phyloP scores from a whole-genome alignment of 2,329 filamentous ascomycete genomes.

The Aspergillus novoparasiticus region DNA sequence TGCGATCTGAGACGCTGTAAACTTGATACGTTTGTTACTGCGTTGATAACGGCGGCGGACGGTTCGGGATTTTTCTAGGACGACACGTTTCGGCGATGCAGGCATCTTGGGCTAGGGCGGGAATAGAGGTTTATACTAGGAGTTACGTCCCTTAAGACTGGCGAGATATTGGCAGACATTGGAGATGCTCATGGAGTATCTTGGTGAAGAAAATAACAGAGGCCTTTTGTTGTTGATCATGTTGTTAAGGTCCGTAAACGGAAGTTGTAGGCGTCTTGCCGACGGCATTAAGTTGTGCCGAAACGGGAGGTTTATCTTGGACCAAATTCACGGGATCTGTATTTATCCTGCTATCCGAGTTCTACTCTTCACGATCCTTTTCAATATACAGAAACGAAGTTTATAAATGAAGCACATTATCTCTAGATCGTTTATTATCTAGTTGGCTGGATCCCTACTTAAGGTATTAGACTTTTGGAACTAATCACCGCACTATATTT shows the following conservation, averaged over 20 bases:
- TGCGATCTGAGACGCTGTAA: slow-evolving; percentile 38
- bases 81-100: slow-evolving; percentile 33
- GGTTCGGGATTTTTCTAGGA: slow-evolving; percentile 42
- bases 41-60: slow-evolving; percentile 43
- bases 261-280: slow-evolving; percentile 7
- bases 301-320: slow-evolving; percentile 6
- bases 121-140: not conserved
- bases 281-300: slow-evolving; percentile 38
- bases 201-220: not conserved
- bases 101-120: slow-evolving; percentile 28
- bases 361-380: not conserved
- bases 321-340: not conserved
- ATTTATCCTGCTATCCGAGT: not conserved
- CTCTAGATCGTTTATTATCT: not conserved
- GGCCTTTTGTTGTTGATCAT: not conserved
- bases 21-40: slow-evolving; percentile 39
- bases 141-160: not conserved
- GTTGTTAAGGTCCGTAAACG: not conserved
- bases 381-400: not conserved
- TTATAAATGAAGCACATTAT: not conserved
- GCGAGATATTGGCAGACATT: slow-evolving; percentile 8
- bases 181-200: not conserved
- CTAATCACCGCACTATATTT: not conserved
- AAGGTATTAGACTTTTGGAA: not conserved
- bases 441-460: not conserved